These are phyloP conservation scores for Xylaria grammica DNA, from an alignment of 495 filamentous ascomycete species.

Conservation along the genomic window DNA sequence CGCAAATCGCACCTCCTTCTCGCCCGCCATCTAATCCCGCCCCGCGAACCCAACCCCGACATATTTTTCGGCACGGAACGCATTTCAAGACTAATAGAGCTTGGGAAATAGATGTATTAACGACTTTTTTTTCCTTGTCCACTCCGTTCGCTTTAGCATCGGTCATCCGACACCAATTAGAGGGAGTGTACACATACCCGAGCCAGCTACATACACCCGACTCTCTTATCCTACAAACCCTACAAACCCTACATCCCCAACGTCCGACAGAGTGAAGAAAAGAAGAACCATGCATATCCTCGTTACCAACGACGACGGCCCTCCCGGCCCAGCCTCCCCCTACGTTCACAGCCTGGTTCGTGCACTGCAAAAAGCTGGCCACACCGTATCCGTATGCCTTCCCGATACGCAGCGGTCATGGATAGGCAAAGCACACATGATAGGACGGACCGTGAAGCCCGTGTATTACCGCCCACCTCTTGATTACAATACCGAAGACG, in stretches of 20 bases:
- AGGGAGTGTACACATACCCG: background rate
- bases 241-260: background rate
- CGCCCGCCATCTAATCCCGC: no score
- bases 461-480: slow-evolving; percentile 80
- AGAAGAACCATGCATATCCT: slow-evolving; percentile 52
- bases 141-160: background rate
- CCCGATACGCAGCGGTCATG: slow-evolving; percentile 92
- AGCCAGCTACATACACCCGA: background rate
- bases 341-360: slow-evolving; percentile 88
- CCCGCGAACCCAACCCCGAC: background rate
- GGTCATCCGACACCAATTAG: background rate
- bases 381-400: slow-evolving; percentile 85
- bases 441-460: slow-evolving; percentile 82
- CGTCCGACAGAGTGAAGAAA: background rate
- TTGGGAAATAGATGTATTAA: background rate
- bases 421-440: slow-evolving; percentile 97
- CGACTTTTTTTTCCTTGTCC: background rate
- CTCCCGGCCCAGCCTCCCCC: slow-evolving; percentile 88
- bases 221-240: background rate
- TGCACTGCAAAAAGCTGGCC: slow-evolving; percentile 76
- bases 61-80: background rate
- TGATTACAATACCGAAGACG: slow-evolving; percentile 51
- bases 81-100: no score
- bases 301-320: slow-evolving; percentile 88
- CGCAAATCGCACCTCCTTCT: slow-evolving; percentile 14